Conservation (phyloP, 148 eudicot genomes). For the Arbutus unedo region DNA sequence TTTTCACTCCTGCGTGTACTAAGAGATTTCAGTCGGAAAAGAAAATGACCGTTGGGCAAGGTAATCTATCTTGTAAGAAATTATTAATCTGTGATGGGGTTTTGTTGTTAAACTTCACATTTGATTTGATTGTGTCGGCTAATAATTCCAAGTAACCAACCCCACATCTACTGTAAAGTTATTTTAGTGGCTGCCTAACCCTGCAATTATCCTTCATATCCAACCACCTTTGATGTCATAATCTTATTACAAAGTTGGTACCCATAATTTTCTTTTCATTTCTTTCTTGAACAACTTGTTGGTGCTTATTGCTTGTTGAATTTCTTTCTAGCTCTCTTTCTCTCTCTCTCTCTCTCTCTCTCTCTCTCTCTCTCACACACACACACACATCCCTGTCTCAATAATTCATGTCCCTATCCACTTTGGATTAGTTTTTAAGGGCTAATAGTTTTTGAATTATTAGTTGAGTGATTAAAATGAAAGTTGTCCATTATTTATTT, state of each 20-base stretch:
- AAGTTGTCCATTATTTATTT: too few relatives aligned
- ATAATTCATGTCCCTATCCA: background rate
- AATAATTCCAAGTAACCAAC: conserved; percentile 9
- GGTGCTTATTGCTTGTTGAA: background rate
- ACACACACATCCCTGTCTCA: background rate
- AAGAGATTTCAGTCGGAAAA: too few relatives aligned
- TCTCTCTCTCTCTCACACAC: background rate
- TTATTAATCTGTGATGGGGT: background rate
- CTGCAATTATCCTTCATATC: background rate
- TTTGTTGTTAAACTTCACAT: background rate
- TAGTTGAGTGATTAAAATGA: too few relatives aligned
- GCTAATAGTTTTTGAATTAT: too few relatives aligned
- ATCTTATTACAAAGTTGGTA: background rate
- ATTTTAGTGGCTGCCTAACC: background rate
- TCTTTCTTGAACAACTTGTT: background rate
- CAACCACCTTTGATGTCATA: background rate
- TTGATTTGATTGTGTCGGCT: conserved; percentile 8
- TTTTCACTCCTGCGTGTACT: too few relatives aligned
- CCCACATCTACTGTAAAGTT: background rate
- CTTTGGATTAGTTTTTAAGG: too few relatives aligned
- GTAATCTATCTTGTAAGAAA: background rate
- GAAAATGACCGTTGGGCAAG: too few relatives aligned
- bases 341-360: background rate
- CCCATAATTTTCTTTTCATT: conserved; percentile 9
- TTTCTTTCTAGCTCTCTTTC: background rate